Evolutionary conservation across 225 moss, liverwort and hornwort species (phyloP), one percentile per base, ranked within the genome.

Genomic region (Pseudisothecium myosuroides): DNA sequence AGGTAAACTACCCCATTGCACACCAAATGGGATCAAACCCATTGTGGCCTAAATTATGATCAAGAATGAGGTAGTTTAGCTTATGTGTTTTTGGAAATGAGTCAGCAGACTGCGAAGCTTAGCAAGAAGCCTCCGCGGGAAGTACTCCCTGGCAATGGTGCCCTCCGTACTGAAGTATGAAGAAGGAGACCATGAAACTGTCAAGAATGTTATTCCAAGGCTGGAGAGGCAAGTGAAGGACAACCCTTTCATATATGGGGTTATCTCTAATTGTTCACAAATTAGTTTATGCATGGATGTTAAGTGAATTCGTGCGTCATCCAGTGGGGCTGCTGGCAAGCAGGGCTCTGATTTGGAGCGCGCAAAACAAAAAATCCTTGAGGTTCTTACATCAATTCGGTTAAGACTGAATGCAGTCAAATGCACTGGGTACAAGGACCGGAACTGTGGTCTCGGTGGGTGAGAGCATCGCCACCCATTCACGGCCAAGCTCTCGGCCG

Each of bases 401-500:
- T 15, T 55, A 37, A 37, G 37, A 23, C 6, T 23, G 36, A 37
- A 22, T 52, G 76, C 23, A 52, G 22, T 76, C 52, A 36, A 76
- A 76, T 3, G 34, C 0, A 2, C 5, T 0, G 1, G 20, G 50
- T 50, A 21, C 34, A 52, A 13, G 34, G 52, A 50, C 21, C 0
- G 0, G 21, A 22, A 5, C 52, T 76, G 50, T 50, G 52, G 22
- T 47, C 18, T 10, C 0, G 20, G 20, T 66, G 36, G 34, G 17
- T 49, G 52, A n/a, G n/a, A n/a, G n/a, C n/a, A n/a, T n/a, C n/a
- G n/a, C n/a, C n/a, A n/a, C n/a, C n/a, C n/a, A n/a, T n/a, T n/a
- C n/a, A n/a, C n/a, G n/a, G n/a, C n/a, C n/a, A n/a, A n/a, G n/a
- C n/a, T n/a, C n/a, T n/a, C n/a, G n/a, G n/a, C n/a, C n/a, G n/a